Base-by-base conservation (phyloP, 306 rosid genomes). In the Castanospermum australe region DNA sequence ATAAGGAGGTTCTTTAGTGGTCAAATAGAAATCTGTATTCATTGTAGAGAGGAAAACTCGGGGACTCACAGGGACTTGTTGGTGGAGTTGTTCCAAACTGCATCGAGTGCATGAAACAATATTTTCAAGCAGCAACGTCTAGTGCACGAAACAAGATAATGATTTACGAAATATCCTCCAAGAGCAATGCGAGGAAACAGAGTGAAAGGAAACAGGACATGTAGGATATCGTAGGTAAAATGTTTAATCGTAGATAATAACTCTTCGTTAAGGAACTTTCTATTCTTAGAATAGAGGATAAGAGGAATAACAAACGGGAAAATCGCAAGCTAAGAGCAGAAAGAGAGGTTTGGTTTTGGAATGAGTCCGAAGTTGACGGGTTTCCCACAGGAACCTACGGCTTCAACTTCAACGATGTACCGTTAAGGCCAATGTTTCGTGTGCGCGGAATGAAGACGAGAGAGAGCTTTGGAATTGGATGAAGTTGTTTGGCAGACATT, bases 361-460 rank as follows among this genome's bases (percentile, higher is more conserved):
- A 82, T n/a, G n/a, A 33, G n/a, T 71, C 90, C 92, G 96, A 89
- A 25, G 81, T 71, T 86, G 91, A 87, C 91, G 97, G 93, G 30
- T 57, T 81, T 88, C 74, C 88, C 85, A 78, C 67, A 18, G 24
- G 22, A 87, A 88, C 68, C 78, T 9, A 24, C 69, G 84, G 84
- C 9, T 38, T 13, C 2, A 42, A 62, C 5, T 9, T 44, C 42
- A 42, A 30, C 70, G 44, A 15, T 35, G 42, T 39, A 32, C 57
- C 21, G 17, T 21, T 14, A 13, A 5, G 21, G 4, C 30, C 1
- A 14, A 11, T 30, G 21, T n/a, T 21, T 55, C 10, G 62, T 55
- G 35, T 56, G 22, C n/a, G 24, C 25, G 4, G 15, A 36, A 35
- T 17, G 47, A 63, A 35, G 68, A 33, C 68, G 4, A 15, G 8